Conservation (phyloP, 148 eudicot species). For the Fagopyrum homotropicum region DNA sequence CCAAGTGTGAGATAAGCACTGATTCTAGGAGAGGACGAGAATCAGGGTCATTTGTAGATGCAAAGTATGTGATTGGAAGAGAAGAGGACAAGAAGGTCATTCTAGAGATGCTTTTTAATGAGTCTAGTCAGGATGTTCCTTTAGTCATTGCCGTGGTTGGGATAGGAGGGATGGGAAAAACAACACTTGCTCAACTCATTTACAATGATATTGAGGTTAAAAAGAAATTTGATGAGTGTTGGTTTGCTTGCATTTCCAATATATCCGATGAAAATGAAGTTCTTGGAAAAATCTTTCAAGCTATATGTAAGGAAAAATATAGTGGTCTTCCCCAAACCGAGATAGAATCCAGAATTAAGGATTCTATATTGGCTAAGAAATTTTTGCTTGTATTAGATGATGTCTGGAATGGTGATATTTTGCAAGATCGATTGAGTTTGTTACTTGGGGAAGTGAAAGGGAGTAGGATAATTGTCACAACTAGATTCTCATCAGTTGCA, state of each 20-base stretch:
- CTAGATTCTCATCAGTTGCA: not conserved
- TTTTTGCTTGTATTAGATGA: conserved; percentile 15
- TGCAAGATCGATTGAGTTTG: not conserved
- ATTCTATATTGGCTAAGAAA: not conserved
- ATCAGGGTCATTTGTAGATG: not conserved
- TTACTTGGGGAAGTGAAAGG: not conserved
- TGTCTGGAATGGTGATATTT: conserved; percentile 14
- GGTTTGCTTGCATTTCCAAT: conserved; percentile 22
- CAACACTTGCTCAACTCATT: conserved; percentile 18
- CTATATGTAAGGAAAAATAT: not conserved
- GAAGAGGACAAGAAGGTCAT: not conserved
- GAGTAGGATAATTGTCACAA: not conserved
- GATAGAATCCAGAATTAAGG: too few species aligned
- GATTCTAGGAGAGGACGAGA: not conserved
- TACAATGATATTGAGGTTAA: conserved; percentile 9
- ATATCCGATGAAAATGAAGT: not conserved
- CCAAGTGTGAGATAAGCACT: conserved; percentile 7
- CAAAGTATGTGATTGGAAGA: not conserved
- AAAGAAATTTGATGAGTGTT: not conserved
- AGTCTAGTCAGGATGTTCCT: conserved; percentile 10
- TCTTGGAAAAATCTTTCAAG: not conserved
- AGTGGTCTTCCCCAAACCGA: too few species aligned
- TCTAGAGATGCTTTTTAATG: not conserved
- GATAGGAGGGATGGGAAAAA: conserved; percentile 26
- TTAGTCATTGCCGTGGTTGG: conserved; percentile 20